These are phyloP conservation scores for Diplodia scrobiculata DNA, from an alignment of 2,329 filamentous ascomycete species.

Conservation along the genomic window DNA sequence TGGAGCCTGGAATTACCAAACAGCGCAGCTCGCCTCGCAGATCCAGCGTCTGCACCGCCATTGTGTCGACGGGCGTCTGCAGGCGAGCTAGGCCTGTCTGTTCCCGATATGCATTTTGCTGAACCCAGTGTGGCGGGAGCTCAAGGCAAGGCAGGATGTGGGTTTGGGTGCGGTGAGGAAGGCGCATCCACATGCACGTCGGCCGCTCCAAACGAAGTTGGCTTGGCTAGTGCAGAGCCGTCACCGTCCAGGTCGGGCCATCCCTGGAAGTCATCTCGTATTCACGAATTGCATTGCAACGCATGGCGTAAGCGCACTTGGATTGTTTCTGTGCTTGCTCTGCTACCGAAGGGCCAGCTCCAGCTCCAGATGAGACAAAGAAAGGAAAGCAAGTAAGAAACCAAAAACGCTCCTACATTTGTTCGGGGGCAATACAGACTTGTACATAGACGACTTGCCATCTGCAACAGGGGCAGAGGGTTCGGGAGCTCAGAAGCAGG, in stretches of 20 bases:
- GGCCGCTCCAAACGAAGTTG: not conserved
- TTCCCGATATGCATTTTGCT: not conserved
- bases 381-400: not conserved
- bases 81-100: not conserved
- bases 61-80: not conserved
- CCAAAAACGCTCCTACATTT: not conserved
- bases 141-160: not conserved
- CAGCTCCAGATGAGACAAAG: not conserved
- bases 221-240: not conserved
- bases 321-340: not conserved
- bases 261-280: too few relatives aligned
- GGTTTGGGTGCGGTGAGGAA: too few relatives aligned
- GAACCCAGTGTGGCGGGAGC: not conserved
- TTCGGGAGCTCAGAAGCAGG: not conserved
- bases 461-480: not conserved
- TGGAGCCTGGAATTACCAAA: not conserved
- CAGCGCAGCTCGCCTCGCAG: not conserved
- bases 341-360: constrained; percentile 23
- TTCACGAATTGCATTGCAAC: too few relatives aligned
- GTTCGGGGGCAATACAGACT: not conserved
- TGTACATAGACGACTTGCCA: constrained; percentile 5
- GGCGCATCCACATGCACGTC: too few relatives aligned
- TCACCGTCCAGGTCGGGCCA: not conserved
- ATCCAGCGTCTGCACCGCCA: not conserved
- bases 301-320: not conserved